Base-by-base conservation (phyloP, 441 rosid species). In the Isatis lusitanica region DNA sequence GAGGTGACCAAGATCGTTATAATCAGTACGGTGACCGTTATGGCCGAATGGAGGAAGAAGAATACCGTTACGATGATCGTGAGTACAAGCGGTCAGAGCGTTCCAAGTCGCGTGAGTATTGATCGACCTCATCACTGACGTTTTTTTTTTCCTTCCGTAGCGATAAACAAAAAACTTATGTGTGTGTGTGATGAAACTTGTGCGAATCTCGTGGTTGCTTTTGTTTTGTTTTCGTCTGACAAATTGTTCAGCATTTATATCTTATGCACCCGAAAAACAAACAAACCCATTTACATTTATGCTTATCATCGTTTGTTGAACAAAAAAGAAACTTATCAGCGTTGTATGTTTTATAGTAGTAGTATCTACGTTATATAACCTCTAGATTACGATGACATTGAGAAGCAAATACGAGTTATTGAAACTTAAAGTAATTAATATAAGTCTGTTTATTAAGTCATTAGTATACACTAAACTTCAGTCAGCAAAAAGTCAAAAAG, bases 1-100 rank as follows among this genome's bases (percentile, higher is more conserved):
- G 70, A 6, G 90, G 85, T 59, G 90, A 82, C 9, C 75, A 72
- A 30, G 95, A 83, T 68, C 92, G 89, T 17, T 88, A 87, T 64
- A 80, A 80, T 73, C 90, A 89, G 61, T 85, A 91, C 69, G 80
- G 56, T 64, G 87, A 84, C 31, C 85, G 80, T 16, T 90, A 85
- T 76, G 88, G 83, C 76, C 86, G 72, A 55, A 38, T 44, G 77
- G 77, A 44, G 56, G 77, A 73, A 46, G 77, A 73, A 12, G 63
- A 72, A 11, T 73, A 73, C 64, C 71, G 63, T 50, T 73, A 64
- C 44, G 77, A 63, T 63, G 76, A 73, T 73, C 76, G 76, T 4
- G 76, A 73, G 36, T 73, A 73, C 28, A 63, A 66, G 57, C 70
- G 71, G 40, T 65, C 77, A 30, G 77, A 73, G 47, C 68, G 76